These are phyloP conservation scores for Capsicum chinense DNA, from an alignment of 257 asterid species.

Conservation along the genomic window DNA sequence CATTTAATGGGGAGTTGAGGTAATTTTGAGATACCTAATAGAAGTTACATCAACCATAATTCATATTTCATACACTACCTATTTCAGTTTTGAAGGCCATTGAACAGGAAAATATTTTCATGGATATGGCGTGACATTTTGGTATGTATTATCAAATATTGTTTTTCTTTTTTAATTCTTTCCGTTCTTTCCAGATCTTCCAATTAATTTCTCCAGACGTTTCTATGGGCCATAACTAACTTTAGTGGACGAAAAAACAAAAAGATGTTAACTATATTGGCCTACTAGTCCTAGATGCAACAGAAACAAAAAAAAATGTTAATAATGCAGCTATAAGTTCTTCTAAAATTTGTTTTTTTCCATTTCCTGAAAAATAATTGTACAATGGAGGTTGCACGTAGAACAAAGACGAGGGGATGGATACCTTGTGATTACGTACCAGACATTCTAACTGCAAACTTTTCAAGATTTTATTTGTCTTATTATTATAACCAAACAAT, in stretches of 20 bases:
- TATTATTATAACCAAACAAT: background rate
- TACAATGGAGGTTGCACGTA: background rate
- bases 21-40: background rate
- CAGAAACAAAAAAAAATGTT: too few relatives aligned
- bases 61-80: too few relatives aligned
- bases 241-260: background rate
- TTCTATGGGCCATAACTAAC: conserved; percentile 12
- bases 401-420: background rate
- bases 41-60: too few relatives aligned
- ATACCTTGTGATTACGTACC: too few relatives aligned
- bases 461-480: conserved; percentile 3
- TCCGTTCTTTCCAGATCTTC: background rate
- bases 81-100: background rate
- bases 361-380: background rate
- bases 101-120: background rate
- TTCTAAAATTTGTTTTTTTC: background rate
- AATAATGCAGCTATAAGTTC: background rate
- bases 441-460: background rate
- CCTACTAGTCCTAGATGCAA: background rate
- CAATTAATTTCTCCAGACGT: background rate
- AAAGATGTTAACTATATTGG: background rate
- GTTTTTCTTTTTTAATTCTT: too few relatives aligned
- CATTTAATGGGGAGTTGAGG: too few relatives aligned
- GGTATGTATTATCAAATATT: background rate
- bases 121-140: background rate